Percentiles rank a stretch among this genome's conserved stretches.
These are phyloP conservation scores for Huntiella omanensis DNA, from an alignment of 2,329 filamentous ascomycete species.

Conservation along the genomic window DNA sequence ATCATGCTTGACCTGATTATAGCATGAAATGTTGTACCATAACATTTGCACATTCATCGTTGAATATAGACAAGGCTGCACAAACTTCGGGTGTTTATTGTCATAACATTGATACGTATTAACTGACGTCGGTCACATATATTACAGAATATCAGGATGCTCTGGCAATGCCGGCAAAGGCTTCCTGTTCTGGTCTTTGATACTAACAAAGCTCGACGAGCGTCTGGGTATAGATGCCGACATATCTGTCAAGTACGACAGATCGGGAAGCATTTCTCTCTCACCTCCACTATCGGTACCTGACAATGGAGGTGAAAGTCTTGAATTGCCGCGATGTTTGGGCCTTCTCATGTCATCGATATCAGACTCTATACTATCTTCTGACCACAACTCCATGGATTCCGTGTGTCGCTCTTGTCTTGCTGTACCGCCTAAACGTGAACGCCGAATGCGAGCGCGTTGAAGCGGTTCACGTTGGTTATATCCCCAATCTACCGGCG, in stretches of 20 bases:
- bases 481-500: slow-evolving; percentile 3
- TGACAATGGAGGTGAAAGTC: slow-evolving; percentile 4
- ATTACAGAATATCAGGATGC: slow-evolving; percentile 14
- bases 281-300: background rate
- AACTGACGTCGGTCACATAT: background rate
- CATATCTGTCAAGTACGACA: background rate
- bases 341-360: background rate
- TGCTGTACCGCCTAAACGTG: background rate
- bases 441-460: no score
- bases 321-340: background rate
- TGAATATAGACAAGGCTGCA: slow-evolving; percentile 16
- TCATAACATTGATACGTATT: background rate
- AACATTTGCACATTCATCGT: no score
- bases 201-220: background rate
- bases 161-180: slow-evolving; percentile 26
- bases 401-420: background rate
- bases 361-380: background rate
- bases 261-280: background rate
- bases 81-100: background rate
- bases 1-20: no score
- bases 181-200: slow-evolving; percentile 18
- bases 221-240: background rate
- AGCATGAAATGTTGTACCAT: no score
- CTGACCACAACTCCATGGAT: background rate
- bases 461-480: background rate